These are phyloP conservation scores for Lasiodiplodia sp. DNA, from an alignment of 2,329 filamentous ascomycete genomes.

Conservation along the genomic window DNA sequence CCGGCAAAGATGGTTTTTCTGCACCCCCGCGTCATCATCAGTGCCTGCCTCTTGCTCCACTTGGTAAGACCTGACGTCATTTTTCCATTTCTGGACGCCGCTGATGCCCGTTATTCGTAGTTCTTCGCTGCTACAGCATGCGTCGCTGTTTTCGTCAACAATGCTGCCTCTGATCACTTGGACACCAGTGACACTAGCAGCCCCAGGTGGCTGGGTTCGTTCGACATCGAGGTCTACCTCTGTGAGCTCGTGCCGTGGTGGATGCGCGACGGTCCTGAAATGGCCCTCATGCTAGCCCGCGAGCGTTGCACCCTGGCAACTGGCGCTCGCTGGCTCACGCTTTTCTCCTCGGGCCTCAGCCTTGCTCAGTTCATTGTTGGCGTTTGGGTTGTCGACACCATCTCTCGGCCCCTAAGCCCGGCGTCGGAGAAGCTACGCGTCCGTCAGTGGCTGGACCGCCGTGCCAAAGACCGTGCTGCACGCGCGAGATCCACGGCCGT, in stretches of 20 bases:
- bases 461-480: not conserved
- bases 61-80: not conserved
- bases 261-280: not conserved
- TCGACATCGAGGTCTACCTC: conserved; percentile 11
- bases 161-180: not conserved
- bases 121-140: not conserved
- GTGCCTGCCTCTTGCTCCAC: not conserved
- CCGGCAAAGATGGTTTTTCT: conserved; percentile 13
- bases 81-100: too few species aligned
- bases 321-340: not conserved
- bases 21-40: conserved; percentile 18
- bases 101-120: not conserved
- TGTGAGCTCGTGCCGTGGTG: not conserved
- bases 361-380: conserved; percentile 4
- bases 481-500: too few species aligned
- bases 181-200: not conserved
- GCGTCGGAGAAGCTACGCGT: not conserved
- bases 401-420: not conserved
- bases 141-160: not conserved
- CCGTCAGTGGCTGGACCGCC: not conserved
- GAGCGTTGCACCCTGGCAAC: not conserved
- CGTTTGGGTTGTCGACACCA: conserved; percentile 8
- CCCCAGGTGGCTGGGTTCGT: not conserved
- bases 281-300: not conserved
- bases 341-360: not conserved